Conservation (phyloP, 805 yeast genomes). For the Candida coleopterorum region DNA sequence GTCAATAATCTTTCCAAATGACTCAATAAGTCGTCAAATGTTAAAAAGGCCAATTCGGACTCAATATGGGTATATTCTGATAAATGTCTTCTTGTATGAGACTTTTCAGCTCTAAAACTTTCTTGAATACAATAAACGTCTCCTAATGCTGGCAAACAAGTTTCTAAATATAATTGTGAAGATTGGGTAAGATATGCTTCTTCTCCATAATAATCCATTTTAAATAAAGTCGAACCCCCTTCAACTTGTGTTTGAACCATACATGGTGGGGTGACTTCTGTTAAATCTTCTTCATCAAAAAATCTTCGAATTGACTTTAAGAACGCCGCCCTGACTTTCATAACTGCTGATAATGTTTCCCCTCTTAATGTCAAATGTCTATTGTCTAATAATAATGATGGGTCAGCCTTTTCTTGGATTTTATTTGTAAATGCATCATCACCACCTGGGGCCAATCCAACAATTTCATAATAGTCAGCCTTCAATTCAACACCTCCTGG, state of each 20-base stretch:
- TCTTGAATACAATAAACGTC: slow-evolving; percentile 97
- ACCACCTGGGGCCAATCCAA: slow-evolving; percentile 95
- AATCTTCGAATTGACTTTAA: slow-evolving; percentile 71
- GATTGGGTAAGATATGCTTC: slow-evolving; percentile 96
- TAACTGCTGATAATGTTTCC: slow-evolving; percentile 84
- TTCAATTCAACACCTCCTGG: slow-evolving; percentile 95
- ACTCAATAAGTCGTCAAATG: slow-evolving; percentile 77
- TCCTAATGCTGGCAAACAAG: slow-evolving; percentile 93
- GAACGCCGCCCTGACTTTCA: slow-evolving; percentile 88
- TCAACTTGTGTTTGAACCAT: slow-evolving; percentile 99
- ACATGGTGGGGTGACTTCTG: slow-evolving; percentile 98
- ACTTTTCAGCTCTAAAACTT: slow-evolving; percentile 98
- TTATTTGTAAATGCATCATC: slow-evolving; percentile 93
- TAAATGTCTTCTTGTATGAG: slow-evolving; percentile 97
- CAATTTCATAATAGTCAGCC: slow-evolving; percentile 83
- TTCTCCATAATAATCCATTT: slow-evolving; percentile 92
- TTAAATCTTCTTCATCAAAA: slow-evolving; percentile 65
- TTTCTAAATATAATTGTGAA: slow-evolving; percentile 93
- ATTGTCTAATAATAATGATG: slow-evolving; percentile 85
- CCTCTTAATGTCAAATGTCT: slow-evolving; percentile 97
- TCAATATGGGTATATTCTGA: slow-evolving; percentile 97
- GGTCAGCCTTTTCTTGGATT: slow-evolving; percentile 90
- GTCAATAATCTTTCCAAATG: slow-evolving; percentile 82
- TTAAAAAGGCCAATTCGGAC: slow-evolving; percentile 84
- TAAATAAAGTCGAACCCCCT: slow-evolving; percentile 96